Base-by-base conservation (phyloP, 805 yeast genomes). In the Cyberlindnera nakhonratchasimensis region DNA sequence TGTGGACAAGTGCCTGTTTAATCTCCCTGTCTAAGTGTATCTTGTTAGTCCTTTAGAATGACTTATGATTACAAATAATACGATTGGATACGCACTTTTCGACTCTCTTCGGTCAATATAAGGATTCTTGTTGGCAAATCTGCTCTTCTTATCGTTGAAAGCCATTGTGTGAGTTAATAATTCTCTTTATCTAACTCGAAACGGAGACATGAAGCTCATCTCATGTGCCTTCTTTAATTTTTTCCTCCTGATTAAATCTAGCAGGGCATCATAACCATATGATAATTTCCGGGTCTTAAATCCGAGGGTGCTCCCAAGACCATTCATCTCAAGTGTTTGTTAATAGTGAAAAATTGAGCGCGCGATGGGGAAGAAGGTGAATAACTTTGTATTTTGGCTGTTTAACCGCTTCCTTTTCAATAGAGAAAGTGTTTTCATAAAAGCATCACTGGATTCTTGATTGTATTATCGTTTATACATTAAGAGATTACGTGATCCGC, bases 1-100 rank as follows among this genome's bases (percentile, higher is more conserved):
- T 76, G 57, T 88, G 95, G 0, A 77, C 74, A 50, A 90, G 72
- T 11, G 93, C 82, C 56, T 74, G 76, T 54, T 83, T 82, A 55
- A 90, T 90, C 46, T 88, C 96, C 41, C 76, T 73, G 14, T 67
- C 70, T 57, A 16, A 14, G 29, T 55, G 23, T 22, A 14, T 8
- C 28, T 16, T 29, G 33, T 34, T 26, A 19, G 32, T 24, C 6
- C 13, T 7, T 18, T 12, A 4, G 13, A 8, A 17, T 7, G 21
- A 20, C 4, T 19, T 18, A 10, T 10, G 22, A 29, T 7, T 6
- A 7, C 32, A 10, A 14, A 5, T 17, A 13, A 30, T 4, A 7
- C n/a, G 22, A 19, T 10, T 30, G 9, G 19, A 21, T 26, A 42
- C 52, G 22, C 14, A 50, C 54, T 45, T 31, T 56, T 54, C 4